Base-by-base conservation (phyloP, 2,329 filamentous ascomycete genomes). In the Tolypocladium nubicola region DNA sequence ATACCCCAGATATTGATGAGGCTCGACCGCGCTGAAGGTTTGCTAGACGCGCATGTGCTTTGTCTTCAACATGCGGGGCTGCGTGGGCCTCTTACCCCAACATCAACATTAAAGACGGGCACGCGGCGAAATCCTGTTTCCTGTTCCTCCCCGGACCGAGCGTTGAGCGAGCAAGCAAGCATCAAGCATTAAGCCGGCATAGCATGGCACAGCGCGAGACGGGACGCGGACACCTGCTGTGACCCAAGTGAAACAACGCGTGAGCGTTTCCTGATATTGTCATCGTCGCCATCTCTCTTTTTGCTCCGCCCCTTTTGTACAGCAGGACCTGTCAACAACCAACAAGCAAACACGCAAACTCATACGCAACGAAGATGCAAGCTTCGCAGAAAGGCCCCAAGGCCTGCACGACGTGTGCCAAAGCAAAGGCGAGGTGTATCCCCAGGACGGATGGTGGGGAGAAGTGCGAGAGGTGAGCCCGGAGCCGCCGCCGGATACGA, bases 371-470 rank as follows among this genome's bases (percentile, higher is more conserved):
- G 57, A 33, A 53, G 40, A 65, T 67, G 65, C 60, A 70, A 57
- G 56, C 62, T 16, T 64, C 65, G 52, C 68, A 67, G 62, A 77
- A 74, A 60, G 77, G 77, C 14, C 77, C 78, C 4, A 75, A 76
- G 61, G 78, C 78, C 49, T 80, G 78, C 62, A 70, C 70, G 1
- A 79, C 76, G 1, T 80, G 78, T 62, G 78, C 78, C 58, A 78
- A 75, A 61, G 78, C 78, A n/a, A 80, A 80, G 63, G 73, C 76
- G 37, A 71, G 77, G 62, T 80, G 78, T 50, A 74, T 78, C 33
- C 69, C 75, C 0, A 74, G 77, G 3, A 72, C 73, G 11, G 65
- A 67, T 16, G 70, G 66, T 7, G 67, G 64, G 39, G 67, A 70
- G 56, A 75, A 76, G 56, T 80, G 78, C 61, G 77, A 80, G 60